Conservation (phyloP, 805 yeast species). For the Suhomyces sp. region DNA sequence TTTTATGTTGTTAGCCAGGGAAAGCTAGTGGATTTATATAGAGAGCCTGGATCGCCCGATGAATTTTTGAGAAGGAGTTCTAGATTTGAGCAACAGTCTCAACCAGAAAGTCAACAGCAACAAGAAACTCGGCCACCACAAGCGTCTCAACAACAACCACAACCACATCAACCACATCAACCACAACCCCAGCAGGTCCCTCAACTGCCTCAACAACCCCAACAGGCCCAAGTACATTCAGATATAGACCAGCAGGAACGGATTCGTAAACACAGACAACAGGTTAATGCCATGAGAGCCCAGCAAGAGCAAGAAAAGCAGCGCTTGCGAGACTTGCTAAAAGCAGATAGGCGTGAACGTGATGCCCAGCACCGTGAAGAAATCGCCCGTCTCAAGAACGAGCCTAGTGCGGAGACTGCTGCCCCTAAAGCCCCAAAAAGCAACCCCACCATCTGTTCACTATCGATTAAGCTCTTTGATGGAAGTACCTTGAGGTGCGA, state of each 20-base stretch:
- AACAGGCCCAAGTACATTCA: background rate
- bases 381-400: constrained; percentile 9
- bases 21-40: constrained; percentile 42
- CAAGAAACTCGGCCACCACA: background rate
- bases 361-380: constrained; percentile 11
- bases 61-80: constrained; percentile 22
- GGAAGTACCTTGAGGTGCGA: constrained; percentile 56
- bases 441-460: constrained; percentile 27
- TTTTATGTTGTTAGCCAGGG: constrained; percentile 53
- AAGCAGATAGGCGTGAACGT: constrained; percentile 53
- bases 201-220: background rate
- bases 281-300: constrained; percentile 22
- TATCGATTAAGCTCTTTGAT: constrained; percentile 65
- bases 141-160: background rate
- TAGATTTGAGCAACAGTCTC: constrained; percentile 9
- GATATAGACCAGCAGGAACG: constrained; percentile 1
- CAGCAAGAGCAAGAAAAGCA: constrained; percentile 51
- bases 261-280: constrained; percentile 3
- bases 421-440: constrained; percentile 14
- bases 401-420: constrained; percentile 12
- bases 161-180: background rate
- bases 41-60: constrained; percentile 25
- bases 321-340: constrained; percentile 51
- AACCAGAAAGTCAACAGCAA: constrained; percentile 7
- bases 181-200: background rate